Conservation (phyloP, 805 yeast species). For the Candida awuae region DNA sequence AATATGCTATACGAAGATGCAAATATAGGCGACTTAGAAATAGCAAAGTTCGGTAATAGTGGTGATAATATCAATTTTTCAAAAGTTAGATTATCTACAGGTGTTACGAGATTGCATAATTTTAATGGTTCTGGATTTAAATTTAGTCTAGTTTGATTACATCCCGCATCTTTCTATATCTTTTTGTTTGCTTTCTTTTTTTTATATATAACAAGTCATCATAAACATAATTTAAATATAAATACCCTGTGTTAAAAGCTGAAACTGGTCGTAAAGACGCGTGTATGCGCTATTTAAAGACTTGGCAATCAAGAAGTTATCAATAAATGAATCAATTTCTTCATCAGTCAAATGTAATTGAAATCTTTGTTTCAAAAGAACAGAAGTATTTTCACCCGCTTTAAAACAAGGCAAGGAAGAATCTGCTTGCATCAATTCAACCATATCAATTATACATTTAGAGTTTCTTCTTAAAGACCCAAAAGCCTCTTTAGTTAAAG, state of each 20-base stretch:
- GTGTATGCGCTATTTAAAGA: constrained; percentile 86
- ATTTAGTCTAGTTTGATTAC: neutral
- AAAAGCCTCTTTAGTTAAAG: constrained; percentile 65
- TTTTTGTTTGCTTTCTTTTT: neutral
- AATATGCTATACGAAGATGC: too few species aligned
- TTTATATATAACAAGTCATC: neutral
- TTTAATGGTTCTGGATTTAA: constrained; percentile 26
- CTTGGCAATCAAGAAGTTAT: constrained; percentile 62
- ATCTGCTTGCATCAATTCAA: constrained; percentile 90
- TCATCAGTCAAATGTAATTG: constrained; percentile 67
- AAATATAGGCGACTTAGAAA: too few species aligned
- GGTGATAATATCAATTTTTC: too few species aligned
- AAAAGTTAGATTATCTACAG: constrained; percentile 38
- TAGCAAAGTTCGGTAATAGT: too few species aligned
- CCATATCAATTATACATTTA: constrained; percentile 70
- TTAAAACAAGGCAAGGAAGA: constrained; percentile 87
- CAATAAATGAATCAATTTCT: constrained; percentile 74
- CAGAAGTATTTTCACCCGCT: constrained; percentile 77
- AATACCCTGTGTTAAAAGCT: constrained; percentile 90
- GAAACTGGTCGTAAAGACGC: constrained; percentile 89
- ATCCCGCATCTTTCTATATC: too few species aligned
- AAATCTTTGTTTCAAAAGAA: constrained; percentile 70
- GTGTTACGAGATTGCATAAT: constrained; percentile 34
- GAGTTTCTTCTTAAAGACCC: constrained; percentile 63
- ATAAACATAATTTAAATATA: constrained; percentile 57